Evolutionary conservation across 2,329 filamentous ascomycete genomes (phyloP), one percentile per base, ranked within the genome.

Genomic region (Microdochium trichocladiopsis): DNA sequence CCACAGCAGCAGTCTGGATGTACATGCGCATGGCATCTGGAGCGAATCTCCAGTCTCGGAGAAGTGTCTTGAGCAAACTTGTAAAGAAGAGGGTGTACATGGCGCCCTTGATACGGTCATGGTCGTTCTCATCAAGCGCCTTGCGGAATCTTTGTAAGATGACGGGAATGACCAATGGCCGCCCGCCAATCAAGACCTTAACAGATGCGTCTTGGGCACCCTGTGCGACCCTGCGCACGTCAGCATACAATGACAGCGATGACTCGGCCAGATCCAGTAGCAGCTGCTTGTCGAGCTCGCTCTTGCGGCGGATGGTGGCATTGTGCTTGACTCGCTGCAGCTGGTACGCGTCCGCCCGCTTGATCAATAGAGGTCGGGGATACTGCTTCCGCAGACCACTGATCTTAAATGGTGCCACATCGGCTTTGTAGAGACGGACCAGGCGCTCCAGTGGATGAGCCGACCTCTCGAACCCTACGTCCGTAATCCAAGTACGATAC

Each of bases 401-500:
- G 64, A 96, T 89, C 70, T 96, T 96, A 76, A 96, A 99, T 0
- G 93, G 88, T 23, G 90, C 84, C 55, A 92, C 87, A 62, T 99
- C 94, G 5, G 90, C 86, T 61, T 86, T 85, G 65, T 96, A 87
- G 1, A 99, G 79, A 51, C 91, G 83, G 4, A 88, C 83, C 14
- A 97, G 86, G 21, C 94, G 81, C 66, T 99, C 94, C 10, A 97
- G 76, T 2, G 95, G 89, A 66, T 96, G 94, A 0, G 94, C 93
- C 18, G 93, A 96, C 54, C 93, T 82, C 70, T 99, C 94, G 55
- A 96, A 95, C 18, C 95, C 94, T 41, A 99, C 92, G 63, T 99
- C 94, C 1, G 95, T 91, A 62, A 99, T 97, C 91, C 92, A 99
- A 9, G 90, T 94, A 45, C 90, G 81, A 67, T 96, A 99, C 1